A percentile compares a stretch with the other conserved stretches of the same genome.
Evolutionary conservation across 768 basidiomycete genomes (phyloP).

Genomic region (Mycena floridula): DNA sequence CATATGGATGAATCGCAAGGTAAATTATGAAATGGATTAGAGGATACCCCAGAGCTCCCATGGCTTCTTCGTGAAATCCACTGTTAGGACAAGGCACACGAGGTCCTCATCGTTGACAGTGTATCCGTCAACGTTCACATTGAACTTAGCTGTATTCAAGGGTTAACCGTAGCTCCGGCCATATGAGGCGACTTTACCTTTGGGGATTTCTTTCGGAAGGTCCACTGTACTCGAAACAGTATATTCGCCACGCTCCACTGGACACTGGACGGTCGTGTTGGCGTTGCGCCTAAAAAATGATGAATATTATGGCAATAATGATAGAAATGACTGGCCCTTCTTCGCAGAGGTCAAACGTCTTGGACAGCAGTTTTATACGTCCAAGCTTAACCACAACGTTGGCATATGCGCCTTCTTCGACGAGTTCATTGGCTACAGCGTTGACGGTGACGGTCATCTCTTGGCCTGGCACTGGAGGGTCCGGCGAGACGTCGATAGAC

Average conservation of each 20-base stretch:
- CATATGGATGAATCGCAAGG: no score
- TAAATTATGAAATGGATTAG: no score
- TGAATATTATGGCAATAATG: slow-evolving; percentile 1
- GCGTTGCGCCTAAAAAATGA: slow-evolving; percentile 51
- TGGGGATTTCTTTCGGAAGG: slow-evolving; percentile 89
- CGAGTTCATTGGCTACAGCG: no score
- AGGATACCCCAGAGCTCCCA: no score
- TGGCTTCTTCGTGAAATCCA: slow-evolving; percentile 65
- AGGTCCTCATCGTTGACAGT: slow-evolving; percentile 68
- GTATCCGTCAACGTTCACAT: slow-evolving; percentile 60
- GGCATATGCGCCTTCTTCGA: slow-evolving; percentile 90
- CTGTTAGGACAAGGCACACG: slow-evolving; percentile 73
- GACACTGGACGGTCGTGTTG: slow-evolving; percentile 80
- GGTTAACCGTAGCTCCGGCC: no score
- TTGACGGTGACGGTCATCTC: no score
- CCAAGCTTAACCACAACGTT: slow-evolving; percentile 94
- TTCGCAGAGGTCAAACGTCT: slow-evolving; percentile 86
- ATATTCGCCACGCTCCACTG: slow-evolving; percentile 68
- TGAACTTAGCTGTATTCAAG: slow-evolving; percentile 77
- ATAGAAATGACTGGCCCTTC: slow-evolving; percentile 69
- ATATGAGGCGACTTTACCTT: slow-evolving; percentile 54
- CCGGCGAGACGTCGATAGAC: no score
- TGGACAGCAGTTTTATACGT: slow-evolving; percentile 76
- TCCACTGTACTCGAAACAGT: slow-evolving; percentile 76
- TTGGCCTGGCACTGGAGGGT: no score